Evolutionary conservation across 2,329 filamentous ascomycete genomes (phyloP).

Genomic region (Alternaria panax): DNA sequence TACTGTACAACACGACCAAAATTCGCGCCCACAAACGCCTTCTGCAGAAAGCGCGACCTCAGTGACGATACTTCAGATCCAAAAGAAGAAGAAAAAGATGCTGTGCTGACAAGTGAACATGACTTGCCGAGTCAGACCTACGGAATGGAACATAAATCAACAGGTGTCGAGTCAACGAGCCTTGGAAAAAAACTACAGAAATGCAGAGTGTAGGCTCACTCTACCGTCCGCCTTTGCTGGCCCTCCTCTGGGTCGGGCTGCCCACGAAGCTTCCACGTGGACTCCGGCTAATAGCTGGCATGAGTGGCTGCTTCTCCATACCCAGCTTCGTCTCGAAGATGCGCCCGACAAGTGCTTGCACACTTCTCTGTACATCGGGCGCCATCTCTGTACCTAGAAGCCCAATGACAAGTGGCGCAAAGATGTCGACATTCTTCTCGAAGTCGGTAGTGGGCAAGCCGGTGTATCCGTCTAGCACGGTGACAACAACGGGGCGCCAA

Average conservation of each 20-base stretch:
- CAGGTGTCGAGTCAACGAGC: neutral
- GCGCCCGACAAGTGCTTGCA: slow-evolving; percentile 78
- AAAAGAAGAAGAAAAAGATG: slow-evolving; percentile 1
- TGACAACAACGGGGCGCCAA: slow-evolving; percentile 96
- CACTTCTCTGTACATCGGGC: slow-evolving; percentile 75
- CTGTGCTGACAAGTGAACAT: neutral
- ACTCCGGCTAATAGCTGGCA: slow-evolving; percentile 31
- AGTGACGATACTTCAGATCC: neutral
- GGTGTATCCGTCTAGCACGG: slow-evolving; percentile 91
- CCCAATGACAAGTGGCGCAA: slow-evolving; percentile 87
- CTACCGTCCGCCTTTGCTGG: slow-evolving; percentile 18
- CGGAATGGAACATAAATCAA: neutral
- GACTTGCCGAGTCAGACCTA: neutral
- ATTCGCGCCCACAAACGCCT: neutral
- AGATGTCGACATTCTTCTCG: slow-evolving; percentile 76
- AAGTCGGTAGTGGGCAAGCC: slow-evolving; percentile 85
- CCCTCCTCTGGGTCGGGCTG: slow-evolving; percentile 27
- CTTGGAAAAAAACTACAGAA: neutral
- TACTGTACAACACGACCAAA: neutral
- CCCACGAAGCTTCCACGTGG: slow-evolving; percentile 32
- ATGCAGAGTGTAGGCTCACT: neutral
- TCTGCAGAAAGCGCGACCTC: neutral
- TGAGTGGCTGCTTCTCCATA: slow-evolving; percentile 29
- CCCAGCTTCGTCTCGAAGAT: slow-evolving; percentile 71
- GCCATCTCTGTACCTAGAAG: slow-evolving; percentile 83